These are phyloP conservation scores for Talaromyces funiculosus DNA, from an alignment of 2,329 filamentous ascomycete species.

Conservation along the genomic window DNA sequence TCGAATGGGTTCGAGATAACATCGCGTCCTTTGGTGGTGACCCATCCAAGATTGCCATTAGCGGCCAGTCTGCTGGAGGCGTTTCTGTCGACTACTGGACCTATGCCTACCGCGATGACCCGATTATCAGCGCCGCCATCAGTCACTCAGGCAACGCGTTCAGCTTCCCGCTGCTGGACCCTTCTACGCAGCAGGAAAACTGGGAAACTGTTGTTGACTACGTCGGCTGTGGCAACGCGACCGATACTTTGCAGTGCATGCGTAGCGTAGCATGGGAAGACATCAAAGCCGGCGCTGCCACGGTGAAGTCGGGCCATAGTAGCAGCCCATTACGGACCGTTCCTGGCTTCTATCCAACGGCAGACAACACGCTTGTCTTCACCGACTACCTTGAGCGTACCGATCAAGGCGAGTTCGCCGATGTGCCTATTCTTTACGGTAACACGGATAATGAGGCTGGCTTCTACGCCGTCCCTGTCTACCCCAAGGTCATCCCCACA, in stretches of 20 bases:
- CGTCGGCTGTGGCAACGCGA: conserved; percentile 3
- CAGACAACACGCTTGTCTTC: conserved; percentile 2
- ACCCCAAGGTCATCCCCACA: conserved; percentile 33
- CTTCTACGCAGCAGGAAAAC: background rate
- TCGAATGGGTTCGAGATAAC: conserved; percentile 73
- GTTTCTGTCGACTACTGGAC: conserved; percentile 18
- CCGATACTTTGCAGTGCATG: background rate
- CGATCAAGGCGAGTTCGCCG: background rate
- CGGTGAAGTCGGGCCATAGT: conserved; percentile 29
- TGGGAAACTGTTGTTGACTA: conserved; percentile 4
- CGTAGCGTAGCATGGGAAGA: conserved; percentile 1
- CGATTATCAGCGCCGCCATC: background rate
- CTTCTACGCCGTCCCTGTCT: conserved; percentile 42
- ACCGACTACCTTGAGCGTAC: conserved; percentile 6
- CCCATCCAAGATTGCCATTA: conserved; percentile 69
- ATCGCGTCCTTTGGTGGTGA: conserved; percentile 74
- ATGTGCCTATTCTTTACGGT: conserved; percentile 2
- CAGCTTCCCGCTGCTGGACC: conserved; percentile 30
- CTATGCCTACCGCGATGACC: conserved; percentile 3
- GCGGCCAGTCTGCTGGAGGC: conserved; percentile 64
- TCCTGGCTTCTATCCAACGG: conserved; percentile 14
- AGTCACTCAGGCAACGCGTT: conserved; percentile 7
- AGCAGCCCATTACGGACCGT: conserved; percentile 25
- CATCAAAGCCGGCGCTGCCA: background rate
- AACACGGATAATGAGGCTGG: conserved; percentile 10